These are phyloP conservation scores for Clavispora carvajalis DNA, from an alignment of 805 yeast genomes.

Conservation along the genomic window DNA sequence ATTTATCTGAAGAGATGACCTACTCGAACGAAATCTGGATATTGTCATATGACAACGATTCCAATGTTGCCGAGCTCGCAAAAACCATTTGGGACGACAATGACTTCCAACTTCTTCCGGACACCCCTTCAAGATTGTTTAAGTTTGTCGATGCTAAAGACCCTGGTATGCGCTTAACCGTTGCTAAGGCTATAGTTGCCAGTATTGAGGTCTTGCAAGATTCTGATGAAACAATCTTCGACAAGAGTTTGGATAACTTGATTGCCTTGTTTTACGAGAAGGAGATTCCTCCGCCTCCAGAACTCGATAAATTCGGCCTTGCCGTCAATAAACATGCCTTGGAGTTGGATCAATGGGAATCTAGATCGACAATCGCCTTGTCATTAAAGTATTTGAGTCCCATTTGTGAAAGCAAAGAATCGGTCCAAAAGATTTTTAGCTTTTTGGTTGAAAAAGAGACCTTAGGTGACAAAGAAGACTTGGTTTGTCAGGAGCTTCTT, in stretches of 20 bases:
- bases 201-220: constrained; percentile 37
- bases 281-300: constrained; percentile 71
- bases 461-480: constrained; percentile 65
- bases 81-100: constrained; percentile 83
- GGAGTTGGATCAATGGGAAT: constrained; percentile 77
- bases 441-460: constrained; percentile 63
- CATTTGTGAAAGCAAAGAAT: constrained; percentile 28
- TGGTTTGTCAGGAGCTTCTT: constrained; percentile 77
- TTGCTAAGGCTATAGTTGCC: constrained; percentile 66
- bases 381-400: constrained; percentile 56
- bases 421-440: constrained; percentile 51
- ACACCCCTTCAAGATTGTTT: constrained; percentile 45
- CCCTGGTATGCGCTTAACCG: constrained; percentile 65
- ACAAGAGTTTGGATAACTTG: constrained; percentile 38
- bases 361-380: constrained; percentile 75
- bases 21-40: constrained; percentile 73
- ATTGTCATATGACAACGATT: constrained; percentile 68
- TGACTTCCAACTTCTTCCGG: constrained; percentile 41
- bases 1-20: constrained; percentile 42
- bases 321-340: constrained; percentile 55
- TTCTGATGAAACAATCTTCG: constrained; percentile 20
- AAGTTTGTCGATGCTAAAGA: constrained; percentile 49
- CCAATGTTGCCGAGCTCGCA: constrained; percentile 59
- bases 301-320: constrained; percentile 75
- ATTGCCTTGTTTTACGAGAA: constrained; percentile 53